phyloP scores from a whole-genome alignment of 2,329 filamentous ascomycete genomes.

The Neofusicoccum laricinum region DNA sequence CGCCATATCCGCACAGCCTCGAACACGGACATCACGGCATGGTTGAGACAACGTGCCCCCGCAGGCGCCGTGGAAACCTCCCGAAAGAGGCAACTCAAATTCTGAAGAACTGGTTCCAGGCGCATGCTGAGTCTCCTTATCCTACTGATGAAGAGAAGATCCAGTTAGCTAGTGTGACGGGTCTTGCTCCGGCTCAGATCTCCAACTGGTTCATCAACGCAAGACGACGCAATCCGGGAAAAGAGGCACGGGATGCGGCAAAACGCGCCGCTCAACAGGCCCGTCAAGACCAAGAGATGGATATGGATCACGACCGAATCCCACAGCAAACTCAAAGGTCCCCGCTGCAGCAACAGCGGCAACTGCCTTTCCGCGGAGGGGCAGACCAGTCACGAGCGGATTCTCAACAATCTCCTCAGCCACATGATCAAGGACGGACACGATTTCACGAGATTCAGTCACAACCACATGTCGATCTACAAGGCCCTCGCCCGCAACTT shows the following conservation, averaged over 20 bases:
- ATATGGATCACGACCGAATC: too few species aligned
- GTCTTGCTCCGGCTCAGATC: conserved; percentile 44
- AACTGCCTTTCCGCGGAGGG: too few species aligned
- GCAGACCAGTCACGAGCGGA: too few species aligned
- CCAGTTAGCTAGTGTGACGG: conserved; percentile 36
- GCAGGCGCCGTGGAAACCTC: conserved; percentile 65
- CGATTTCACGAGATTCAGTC: too few species aligned
- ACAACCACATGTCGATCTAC: too few species aligned
- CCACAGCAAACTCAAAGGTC: too few species aligned
- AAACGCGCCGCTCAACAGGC: background rate
- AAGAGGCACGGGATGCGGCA: background rate
- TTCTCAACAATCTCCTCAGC: too few species aligned
- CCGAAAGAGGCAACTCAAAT: conserved; percentile 88
- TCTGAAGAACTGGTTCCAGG: conserved; percentile 74
- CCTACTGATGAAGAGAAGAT: conserved; percentile 84
- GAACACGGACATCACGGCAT: background rate
- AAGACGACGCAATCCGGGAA: conserved; percentile 52
- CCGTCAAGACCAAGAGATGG: too few species aligned
- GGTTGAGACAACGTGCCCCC: background rate
- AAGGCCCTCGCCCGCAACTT: too few species aligned
- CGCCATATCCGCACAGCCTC: background rate
- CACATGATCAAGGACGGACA: too few species aligned
- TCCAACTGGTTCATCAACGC: conserved; percentile 83
- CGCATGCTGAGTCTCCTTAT: conserved; percentile 76
- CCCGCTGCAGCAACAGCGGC: too few species aligned